Conservation (phyloP, 805 yeast species). For the Candida cerambycidarum region DNA sequence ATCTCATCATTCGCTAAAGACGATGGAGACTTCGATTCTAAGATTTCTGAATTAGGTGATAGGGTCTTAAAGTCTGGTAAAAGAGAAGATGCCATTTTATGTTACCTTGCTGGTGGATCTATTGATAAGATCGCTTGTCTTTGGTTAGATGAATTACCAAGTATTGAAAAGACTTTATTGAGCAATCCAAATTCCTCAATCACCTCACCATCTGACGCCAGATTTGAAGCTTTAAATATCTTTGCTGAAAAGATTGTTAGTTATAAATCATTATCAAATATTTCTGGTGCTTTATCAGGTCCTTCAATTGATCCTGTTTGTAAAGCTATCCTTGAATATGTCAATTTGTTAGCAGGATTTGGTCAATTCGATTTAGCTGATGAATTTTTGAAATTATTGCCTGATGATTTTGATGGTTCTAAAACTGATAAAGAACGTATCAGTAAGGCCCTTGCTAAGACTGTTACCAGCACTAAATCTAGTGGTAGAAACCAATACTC, state of each 20-base stretch:
- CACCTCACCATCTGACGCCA: constrained; percentile 74
- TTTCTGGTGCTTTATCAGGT: constrained; percentile 35
- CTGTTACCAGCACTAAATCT: not conserved
- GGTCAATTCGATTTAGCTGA: constrained; percentile 85
- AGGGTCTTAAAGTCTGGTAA: constrained; percentile 50
- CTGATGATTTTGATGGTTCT: constrained; percentile 70
- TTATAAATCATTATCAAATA: constrained; percentile 54
- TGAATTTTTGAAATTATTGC: constrained; percentile 66
- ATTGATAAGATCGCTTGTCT: constrained; percentile 74
- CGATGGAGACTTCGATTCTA: constrained; percentile 48
- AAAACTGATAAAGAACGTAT: constrained; percentile 78
- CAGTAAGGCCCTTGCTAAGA: constrained; percentile 55
- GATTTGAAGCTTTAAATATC: constrained; percentile 74
- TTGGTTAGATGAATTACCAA: constrained; percentile 75
- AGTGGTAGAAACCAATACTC: constrained; percentile 12
- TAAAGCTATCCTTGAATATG: constrained; percentile 74
- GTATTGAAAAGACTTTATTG: constrained; percentile 43
- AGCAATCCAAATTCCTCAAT: constrained; percentile 42
- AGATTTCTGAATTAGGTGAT: constrained; percentile 73
- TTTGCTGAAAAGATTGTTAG: constrained; percentile 83
- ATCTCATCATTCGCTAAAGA: constrained; percentile 57
- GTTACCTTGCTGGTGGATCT: constrained; percentile 79
- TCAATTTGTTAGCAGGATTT: constrained; percentile 72
- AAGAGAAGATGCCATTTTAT: constrained; percentile 72
- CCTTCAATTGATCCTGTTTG: constrained; percentile 51